Percentiles rank a stretch among this genome's conserved stretches.
Conservation (phyloP, 345 rosid species). For the Pistacia integerrima region DNA sequence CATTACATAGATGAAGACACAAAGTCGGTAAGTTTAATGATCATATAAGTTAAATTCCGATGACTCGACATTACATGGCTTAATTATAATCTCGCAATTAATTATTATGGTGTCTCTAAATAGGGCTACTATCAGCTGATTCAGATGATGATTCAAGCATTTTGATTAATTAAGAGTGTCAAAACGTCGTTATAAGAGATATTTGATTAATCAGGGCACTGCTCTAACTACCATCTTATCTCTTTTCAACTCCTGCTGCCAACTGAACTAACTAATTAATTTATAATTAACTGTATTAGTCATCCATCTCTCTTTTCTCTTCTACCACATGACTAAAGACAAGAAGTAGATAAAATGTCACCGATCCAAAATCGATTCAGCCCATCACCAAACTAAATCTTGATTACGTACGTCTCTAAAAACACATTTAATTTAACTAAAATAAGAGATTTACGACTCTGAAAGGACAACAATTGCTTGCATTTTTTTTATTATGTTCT, state of each 20-base stretch:
- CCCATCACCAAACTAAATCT: too few species aligned
- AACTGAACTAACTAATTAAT: background rate
- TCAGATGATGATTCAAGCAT: constrained; percentile 27
- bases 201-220: background rate
- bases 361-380: too few species aligned
- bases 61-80: constrained; percentile 33
- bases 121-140: constrained; percentile 25
- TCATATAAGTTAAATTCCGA: constrained; percentile 25
- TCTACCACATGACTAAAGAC: too few species aligned
- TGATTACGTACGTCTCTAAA: too few species aligned
- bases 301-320: background rate
- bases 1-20: background rate
- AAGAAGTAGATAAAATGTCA: too few species aligned
- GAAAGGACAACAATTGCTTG: too few species aligned
- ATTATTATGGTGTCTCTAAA: constrained; percentile 9
- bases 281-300: background rate
- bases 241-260: background rate
- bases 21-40: background rate
- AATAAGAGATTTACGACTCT: too few species aligned
- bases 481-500: too few species aligned
- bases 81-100: background rate
- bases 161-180: too few species aligned
- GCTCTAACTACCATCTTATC: constrained; percentile 4
- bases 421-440: too few species aligned
- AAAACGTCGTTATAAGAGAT: background rate